Conservation (phyloP, 345 rosid species). For the Gossypium rotundifolium region DNA sequence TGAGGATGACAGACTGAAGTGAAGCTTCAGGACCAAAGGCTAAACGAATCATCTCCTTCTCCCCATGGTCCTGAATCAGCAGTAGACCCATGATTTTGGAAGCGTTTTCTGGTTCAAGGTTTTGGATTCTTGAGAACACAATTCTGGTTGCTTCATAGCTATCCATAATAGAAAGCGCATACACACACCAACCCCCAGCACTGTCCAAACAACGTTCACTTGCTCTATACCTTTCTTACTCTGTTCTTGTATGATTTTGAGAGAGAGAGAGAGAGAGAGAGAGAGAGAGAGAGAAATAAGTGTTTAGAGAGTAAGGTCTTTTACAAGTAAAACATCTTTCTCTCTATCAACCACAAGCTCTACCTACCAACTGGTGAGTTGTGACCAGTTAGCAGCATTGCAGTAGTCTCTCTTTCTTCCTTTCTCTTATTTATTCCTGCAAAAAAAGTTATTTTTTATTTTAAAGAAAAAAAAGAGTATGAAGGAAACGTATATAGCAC, state of each 20-base stretch:
- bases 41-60: slow-evolving; percentile 86
- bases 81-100: slow-evolving; percentile 93
- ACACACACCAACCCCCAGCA: slow-evolving; percentile 8
- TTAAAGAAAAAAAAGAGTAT: neutral
- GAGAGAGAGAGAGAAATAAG: too few species aligned
- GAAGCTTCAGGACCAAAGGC: slow-evolving; percentile 86
- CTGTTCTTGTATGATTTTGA: slow-evolving; percentile 18
- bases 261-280: slow-evolving; percentile 10
- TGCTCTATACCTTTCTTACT: slow-evolving; percentile 14
- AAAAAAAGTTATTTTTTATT: neutral
- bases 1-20: slow-evolving; percentile 62
- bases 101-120: slow-evolving; percentile 76
- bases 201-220: slow-evolving; percentile 22
- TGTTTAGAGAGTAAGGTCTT: slow-evolving; percentile 11
- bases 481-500: neutral
- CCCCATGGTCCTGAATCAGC: slow-evolving; percentile 89
- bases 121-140: slow-evolving; percentile 79
- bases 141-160: slow-evolving; percentile 83
- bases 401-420: slow-evolving; percentile 9
- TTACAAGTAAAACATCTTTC: slow-evolving; percentile 42
- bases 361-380: slow-evolving; percentile 31
- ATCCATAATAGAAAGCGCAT: slow-evolving; percentile 54
- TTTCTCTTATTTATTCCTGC: slow-evolving; percentile 41
- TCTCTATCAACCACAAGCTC: slow-evolving; percentile 39
- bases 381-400: slow-evolving; percentile 24